These are phyloP conservation scores for Kodamaea jinghongensis DNA, from an alignment of 805 yeast species.

Conservation along the genomic window DNA sequence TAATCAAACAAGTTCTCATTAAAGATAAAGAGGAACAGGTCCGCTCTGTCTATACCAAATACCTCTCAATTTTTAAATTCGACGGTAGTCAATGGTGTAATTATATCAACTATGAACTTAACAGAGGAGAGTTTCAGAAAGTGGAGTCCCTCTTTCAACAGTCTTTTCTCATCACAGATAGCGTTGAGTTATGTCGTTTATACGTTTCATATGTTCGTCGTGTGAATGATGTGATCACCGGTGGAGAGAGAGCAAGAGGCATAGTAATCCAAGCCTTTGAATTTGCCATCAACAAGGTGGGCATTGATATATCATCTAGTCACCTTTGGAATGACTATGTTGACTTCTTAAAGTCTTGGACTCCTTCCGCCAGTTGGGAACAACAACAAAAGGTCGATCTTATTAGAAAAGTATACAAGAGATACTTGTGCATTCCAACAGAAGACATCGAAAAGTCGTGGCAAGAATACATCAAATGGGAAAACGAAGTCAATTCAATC, in stretches of 20 bases:
- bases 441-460: slow-evolving; percentile 73
- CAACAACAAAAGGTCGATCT: slow-evolving; percentile 76
- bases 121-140: slow-evolving; percentile 57
- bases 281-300: slow-evolving; percentile 73
- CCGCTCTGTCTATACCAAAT: slow-evolving; percentile 54
- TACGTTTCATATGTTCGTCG: slow-evolving; percentile 78
- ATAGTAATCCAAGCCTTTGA: slow-evolving; percentile 80
- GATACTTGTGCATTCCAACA: slow-evolving; percentile 72
- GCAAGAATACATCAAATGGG: slow-evolving; percentile 81
- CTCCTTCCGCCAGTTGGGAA: slow-evolving; percentile 79
- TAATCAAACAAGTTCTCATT: slow-evolving; percentile 47
- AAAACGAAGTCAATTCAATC: slow-evolving; percentile 66
- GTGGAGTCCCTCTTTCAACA: slow-evolving; percentile 67
- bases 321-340: slow-evolving; percentile 79
- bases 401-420: slow-evolving; percentile 68
- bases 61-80: slow-evolving; percentile 63
- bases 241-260: slow-evolving; percentile 77
- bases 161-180: slow-evolving; percentile 59
- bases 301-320: slow-evolving; percentile 70
- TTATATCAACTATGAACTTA: slow-evolving; percentile 64
- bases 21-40: slow-evolving; percentile 62
- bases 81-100: slow-evolving; percentile 66
- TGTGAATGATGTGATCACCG: slow-evolving; percentile 66
- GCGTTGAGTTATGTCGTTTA: slow-evolving; percentile 70
- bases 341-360: slow-evolving; percentile 75